These are phyloP conservation scores for Aspergillus novoparasiticus DNA, from an alignment of 2,329 filamentous ascomycete species.

Conservation along the genomic window DNA sequence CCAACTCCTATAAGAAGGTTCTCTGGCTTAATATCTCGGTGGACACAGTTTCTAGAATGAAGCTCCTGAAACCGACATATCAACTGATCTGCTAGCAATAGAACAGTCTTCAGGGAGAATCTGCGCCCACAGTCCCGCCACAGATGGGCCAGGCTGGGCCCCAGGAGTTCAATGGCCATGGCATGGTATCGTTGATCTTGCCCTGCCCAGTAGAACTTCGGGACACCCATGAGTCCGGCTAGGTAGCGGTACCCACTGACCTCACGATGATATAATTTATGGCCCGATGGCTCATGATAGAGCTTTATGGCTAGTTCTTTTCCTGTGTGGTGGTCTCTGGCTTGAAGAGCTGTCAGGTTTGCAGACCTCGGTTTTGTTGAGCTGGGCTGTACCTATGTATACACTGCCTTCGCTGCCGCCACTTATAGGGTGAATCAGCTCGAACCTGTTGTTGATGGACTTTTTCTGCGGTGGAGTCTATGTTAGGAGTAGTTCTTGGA, in stretches of 20 bases:
- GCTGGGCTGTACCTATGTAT: neutral
- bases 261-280: neutral
- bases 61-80: conserved; percentile 99
- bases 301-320: neutral
- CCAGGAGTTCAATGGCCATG: conserved; percentile 97
- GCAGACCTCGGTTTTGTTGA: neutral
- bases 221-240: neutral
- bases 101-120: conserved; percentile 97
- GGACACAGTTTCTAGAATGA: conserved; percentile 98
- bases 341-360: neutral
- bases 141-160: conserved; percentile 91
- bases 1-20: conserved; percentile 99
- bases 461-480: neutral
- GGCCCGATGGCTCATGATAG: too few relatives aligned
- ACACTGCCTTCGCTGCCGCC: neutral
- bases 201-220: neutral
- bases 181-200: conserved; percentile 97
- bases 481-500: neutral
- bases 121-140: conserved; percentile 99
- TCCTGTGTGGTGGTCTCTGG: neutral
- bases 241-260: neutral
- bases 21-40: conserved; percentile 99
- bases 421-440: neutral
- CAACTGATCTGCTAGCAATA: conserved; percentile 94
- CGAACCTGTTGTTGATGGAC: neutral